phyloP scores from a whole-genome alignment of 2,329 filamentous ascomycete species.

The Myriosclerotinia curreyana region DNA sequence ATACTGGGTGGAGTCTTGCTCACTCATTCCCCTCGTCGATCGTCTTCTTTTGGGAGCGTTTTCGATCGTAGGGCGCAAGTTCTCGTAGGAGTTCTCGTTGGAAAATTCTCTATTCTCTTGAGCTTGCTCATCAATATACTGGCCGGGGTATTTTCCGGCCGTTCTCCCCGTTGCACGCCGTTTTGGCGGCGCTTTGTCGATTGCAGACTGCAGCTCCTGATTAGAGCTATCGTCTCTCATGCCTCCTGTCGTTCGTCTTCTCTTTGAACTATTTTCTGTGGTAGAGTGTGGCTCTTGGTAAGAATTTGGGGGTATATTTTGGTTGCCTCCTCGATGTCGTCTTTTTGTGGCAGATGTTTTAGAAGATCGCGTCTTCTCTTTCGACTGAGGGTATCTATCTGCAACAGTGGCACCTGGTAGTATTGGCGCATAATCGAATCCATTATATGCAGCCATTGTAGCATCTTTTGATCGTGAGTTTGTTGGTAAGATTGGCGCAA shows the following conservation, averaged over 20 bases:
- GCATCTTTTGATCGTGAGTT: not conserved
- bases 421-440: not conserved
- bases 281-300: not conserved
- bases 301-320: not conserved
- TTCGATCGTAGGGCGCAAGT: not conserved
- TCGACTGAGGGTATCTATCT: not conserved
- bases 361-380: not conserved
- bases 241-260: conserved; percentile 4
- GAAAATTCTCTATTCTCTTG: not conserved
- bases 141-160: not conserved
- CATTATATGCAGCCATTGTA: not conserved
- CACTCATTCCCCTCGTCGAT: not conserved
- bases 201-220: not conserved
- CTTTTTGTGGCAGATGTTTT: conserved; percentile 4
- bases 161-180: not conserved
- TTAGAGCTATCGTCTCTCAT: not conserved
- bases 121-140: not conserved
- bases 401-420: conserved; percentile 11
- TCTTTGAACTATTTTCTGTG: not conserved
- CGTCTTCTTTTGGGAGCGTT: not conserved
- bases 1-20: not conserved
- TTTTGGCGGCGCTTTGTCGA: not conserved
- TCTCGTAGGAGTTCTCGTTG: not conserved
- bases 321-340: not conserved
- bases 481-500: conserved; percentile 2